Evolutionary conservation across 2,329 filamentous ascomycete genomes (phyloP), one percentile per base, ranked within the genome.

Genomic region (Gyromitra esculenta): DNA sequence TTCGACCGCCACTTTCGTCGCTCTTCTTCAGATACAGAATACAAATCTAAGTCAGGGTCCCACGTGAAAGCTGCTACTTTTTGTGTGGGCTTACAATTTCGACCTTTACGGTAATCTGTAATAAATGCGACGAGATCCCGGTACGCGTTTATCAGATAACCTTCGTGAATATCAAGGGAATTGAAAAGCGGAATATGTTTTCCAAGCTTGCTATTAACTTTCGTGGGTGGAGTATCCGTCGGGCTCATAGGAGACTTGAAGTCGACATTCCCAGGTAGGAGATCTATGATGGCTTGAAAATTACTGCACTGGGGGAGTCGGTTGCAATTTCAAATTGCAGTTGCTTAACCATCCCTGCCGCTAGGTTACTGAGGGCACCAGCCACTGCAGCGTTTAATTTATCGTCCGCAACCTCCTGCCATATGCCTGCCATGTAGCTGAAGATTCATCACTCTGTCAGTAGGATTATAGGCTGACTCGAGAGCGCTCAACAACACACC

Each of bases 331-430:
- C 79, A 0, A 81, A 77, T 62, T 83, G 82, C 0, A 83, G 82
- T 62, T 83, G 81, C 66, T 85, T 83, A 31, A 87, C 78, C 82
- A 85, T 85, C 11, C 81, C 81, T 21, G 86, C 80, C 13, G 85
- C 85, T 5, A 85, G 67, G 59, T 84, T 85, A 5, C 84, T 85
- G 31, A 86, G 25, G 0, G 83, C 79, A 0, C 84, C 86, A 1
- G 85, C 86, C n/a, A 86, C 82, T 1, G 85, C 86, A 56, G 82
- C 82, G 75, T 87, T 87, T 13, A 87, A 81, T 2, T 81, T 83
- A 0, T 83, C 75, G 69, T 87, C 86, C 0, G 85, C 83, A 4
- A 86, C 85, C 8, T 86, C 81, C 1, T 78, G 80, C 86, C 86
- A 88, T 1, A 84, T 8, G 0, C 75, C 77, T 70, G 86, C 85